Base-by-base conservation (phyloP, 192 early-diverging fungal genomes). In the Phlyctochytrium arcticum region DNA sequence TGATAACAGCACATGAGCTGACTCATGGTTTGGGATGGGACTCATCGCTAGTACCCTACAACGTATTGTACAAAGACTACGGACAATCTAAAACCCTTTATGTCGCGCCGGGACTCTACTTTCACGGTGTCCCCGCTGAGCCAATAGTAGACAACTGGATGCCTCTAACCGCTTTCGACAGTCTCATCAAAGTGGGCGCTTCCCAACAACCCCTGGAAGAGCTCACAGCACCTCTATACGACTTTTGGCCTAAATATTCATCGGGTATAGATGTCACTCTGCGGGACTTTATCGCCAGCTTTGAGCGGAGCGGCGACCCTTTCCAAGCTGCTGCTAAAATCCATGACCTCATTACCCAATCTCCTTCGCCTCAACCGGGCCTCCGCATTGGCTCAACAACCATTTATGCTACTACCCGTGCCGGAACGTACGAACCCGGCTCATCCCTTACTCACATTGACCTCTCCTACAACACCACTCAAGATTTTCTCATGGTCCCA, bases 401-500 rank as follows among this genome's bases (percentile, higher is more conserved):
- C 7, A 37, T 61, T 19, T 61, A 32, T 31, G 33, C 59, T 4
- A 27, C 44, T 6, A 31, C 15, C 59, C 31, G 33, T 31, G 31
- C 34, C 32, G 24, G n/a, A n/a, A 29, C 19, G 6, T 76, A 54
- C 36, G 17, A 10, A 31, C 65, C 37, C 23, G 74, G 74, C 8
- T 51, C 70, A 10, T 61, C 70, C 17, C 34, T 76, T 29, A 67
- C 64, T 6, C 74, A 76, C 63, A 24, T 76, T 6, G 64, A 72
- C 47, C 36, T 54, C 44, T 54, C 61, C 17, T 62, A 71, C 49
- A 37, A 19, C 36, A 55, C n/a, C 36, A 63, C 74, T 5, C 54
- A 36, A 26, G 74, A 76, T 21, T 76, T 76, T 58, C 44, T 76
- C 49, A 76, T 76, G 74, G 37, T 76, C n/a, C 74, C 74, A 32